Evolutionary conservation across 495 filamentous ascomycete species (phyloP), one percentile per base, ranked within the genome.

Genomic region (Penicillium subrubescens): DNA sequence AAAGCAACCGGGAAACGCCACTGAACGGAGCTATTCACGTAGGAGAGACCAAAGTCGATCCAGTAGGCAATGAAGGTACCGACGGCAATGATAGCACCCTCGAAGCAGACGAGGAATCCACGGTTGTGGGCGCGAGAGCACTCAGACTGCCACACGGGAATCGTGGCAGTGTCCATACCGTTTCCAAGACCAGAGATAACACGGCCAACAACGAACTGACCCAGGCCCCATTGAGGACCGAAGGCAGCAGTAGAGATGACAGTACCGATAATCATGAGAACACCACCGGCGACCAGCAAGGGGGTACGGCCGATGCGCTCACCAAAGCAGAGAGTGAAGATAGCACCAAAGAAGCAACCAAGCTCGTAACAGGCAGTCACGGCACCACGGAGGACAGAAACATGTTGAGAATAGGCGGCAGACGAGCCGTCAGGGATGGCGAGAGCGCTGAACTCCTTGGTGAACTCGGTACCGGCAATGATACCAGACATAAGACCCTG

Each of bases 291-390:
- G 37, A 89, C 83, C 66, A 89, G 83, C 3, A 82, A 65, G 43
- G 80, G 84, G n/a, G 88, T 81, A 46, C 92, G 81, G 8, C 92
- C 92, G 23, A 92, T 77, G 3, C 79, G 65, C 66, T 95, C 90
- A 55, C 91, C 92, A 61, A 83, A 83, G 35, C 74, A 70, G 21
- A 94, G 81, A 43, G 90, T 88, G 67, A 90, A 87, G 65, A 93
- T 83, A 48, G 92, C 90, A 41, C 92, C 92, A 33, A 89, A 77
- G 53, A 94, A 80, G 75, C 92, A 94, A 25, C 80, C 92, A 29
- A 94, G 82, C 67, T 93, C 90, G 75, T 94, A 95, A 65, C 92
- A 91, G 4, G 92, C 85, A 1, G 91, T 93, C 23, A 94, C 90
- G 15, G 88, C 83, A 57, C 90, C 92, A 69, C 91, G 90, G 79